Base-by-base conservation (phyloP, 169 alveolate genomes). In the Cystoisospora suis region DNA sequence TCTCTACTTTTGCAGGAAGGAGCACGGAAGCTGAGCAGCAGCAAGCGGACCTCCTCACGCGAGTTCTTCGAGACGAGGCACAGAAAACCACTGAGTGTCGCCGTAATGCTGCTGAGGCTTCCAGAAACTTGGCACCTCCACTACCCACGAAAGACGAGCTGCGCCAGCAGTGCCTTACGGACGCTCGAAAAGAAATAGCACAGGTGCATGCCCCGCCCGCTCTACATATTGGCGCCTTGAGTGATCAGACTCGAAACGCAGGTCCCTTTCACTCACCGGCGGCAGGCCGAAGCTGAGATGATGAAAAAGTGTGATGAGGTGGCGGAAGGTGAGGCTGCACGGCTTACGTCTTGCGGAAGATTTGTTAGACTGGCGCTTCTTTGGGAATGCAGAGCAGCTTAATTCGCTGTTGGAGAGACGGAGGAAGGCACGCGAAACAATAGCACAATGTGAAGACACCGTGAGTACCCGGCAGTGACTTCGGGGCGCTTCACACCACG, bases 81-180 rank as follows among this genome's bases (percentile, higher is more conserved):
- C 45, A 12, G 44, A 65, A 65, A 65, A 65, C 77, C 0, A 20
- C 77, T 65, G 77, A 65, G 36, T 65, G 77, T 44, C n/a, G 34
- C 45, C 77, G 40, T 23, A 23, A 2, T 32, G 44, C 77, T 15
- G n/a, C 38, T 6, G 44, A 12, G 7, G 44, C 44, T n/a, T 3
- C 44, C 20, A 36, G 12, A 17, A 36, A n/a, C 5, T 36, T 44
- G 9, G 77, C 77, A n/a, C 5, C 40, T 36, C 6, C 12, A n/a
- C 12, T 65, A 36, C 77, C 77, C 42, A 32, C 77, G 0, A 27
- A 65, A 65, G 77, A 65, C 0, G 44, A 65, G 40, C 77, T 65
- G 40, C 77, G 77, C 44, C 36, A 65, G 77, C 77, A 65, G 44
- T 65, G 77, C 44, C 77, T 65, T 12, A 12, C 77, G n/a, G 45